phyloP scores from a whole-genome alignment of 768 basidiomycete species.

The Tephrocybe sp. region DNA sequence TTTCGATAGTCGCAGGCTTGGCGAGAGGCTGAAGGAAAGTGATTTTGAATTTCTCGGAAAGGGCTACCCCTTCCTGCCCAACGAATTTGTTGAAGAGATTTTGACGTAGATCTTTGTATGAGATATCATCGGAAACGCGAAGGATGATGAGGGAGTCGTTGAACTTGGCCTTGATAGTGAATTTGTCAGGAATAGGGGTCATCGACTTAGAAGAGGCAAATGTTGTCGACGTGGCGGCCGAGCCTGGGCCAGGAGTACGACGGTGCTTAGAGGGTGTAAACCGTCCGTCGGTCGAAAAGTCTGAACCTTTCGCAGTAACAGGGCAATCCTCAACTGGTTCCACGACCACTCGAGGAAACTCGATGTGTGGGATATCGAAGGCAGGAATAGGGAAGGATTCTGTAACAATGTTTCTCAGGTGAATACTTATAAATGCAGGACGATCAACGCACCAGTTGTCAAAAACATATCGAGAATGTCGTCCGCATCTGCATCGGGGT shows the following conservation, averaged over 20 bases:
- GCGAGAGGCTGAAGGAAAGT: constrained; percentile 44
- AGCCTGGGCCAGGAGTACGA: constrained; percentile 9
- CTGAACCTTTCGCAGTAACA: constrained; percentile 7
- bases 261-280: constrained; percentile 3
- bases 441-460: constrained; percentile 25
- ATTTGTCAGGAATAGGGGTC: constrained; percentile 22
- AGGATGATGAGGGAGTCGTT: constrained; percentile 63
- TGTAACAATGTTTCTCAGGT: constrained; percentile 11
- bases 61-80: constrained; percentile 53
- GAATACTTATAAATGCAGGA: not conserved
- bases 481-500: constrained; percentile 25
- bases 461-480: constrained; percentile 30
- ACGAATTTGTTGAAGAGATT: constrained; percentile 66
- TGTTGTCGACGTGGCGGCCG: constrained; percentile 23
- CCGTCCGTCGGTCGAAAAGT: constrained; percentile 4
- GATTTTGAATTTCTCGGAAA: constrained; percentile 54
- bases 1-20: constrained; percentile 15
- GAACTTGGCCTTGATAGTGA: constrained; percentile 65
- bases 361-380: constrained; percentile 28
- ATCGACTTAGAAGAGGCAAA: constrained; percentile 24
- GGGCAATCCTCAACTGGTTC: constrained; percentile 14
- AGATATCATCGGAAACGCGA: constrained; percentile 43
- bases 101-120: constrained; percentile 52
- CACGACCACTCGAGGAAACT: constrained; percentile 31
- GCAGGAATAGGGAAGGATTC: constrained; percentile 42